Conservation (phyloP, 371 early-diverging fungal species). For the Enterocytospora artemiae region DNA sequence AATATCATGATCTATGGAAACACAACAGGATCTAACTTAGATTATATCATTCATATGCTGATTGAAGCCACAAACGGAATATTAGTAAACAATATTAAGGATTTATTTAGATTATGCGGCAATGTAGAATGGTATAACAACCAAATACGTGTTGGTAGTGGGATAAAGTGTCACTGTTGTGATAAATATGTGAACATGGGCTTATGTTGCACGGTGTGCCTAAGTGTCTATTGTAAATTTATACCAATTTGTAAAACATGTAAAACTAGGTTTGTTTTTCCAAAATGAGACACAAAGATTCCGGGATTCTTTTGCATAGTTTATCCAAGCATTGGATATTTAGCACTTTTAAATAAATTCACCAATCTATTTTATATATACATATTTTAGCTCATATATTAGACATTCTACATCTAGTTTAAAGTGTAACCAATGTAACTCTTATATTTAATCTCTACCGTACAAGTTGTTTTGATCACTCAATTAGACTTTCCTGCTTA, state of each 20-base stretch:
- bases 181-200: slow-evolving; percentile 40
- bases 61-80: slow-evolving; percentile 22
- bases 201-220: slow-evolving; percentile 55
- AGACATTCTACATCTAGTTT: no score
- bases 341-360: no score
- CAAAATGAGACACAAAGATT: background rate
- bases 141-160: slow-evolving; percentile 3
- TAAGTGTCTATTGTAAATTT: slow-evolving; percentile 56
- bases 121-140: no score
- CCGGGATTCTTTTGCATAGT: background rate
- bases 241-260: slow-evolving; percentile 57
- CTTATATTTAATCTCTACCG: no score
- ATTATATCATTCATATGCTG: slow-evolving; percentile 22
- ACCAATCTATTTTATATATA: no score
- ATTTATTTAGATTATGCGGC: slow-evolving; percentile 8
- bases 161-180: slow-evolving; percentile 52
- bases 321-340: no score
- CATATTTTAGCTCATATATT: no score
- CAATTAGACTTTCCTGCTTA: no score
- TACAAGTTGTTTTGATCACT: no score
- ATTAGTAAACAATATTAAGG: slow-evolving; percentile 4
- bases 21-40: slow-evolving; percentile 5
- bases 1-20: slow-evolving; percentile 28
- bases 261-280: slow-evolving; percentile 52
- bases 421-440: no score